Base-by-base conservation (phyloP, 2,329 filamentous ascomycete species). In the Aspergillus fischeri region DNA sequence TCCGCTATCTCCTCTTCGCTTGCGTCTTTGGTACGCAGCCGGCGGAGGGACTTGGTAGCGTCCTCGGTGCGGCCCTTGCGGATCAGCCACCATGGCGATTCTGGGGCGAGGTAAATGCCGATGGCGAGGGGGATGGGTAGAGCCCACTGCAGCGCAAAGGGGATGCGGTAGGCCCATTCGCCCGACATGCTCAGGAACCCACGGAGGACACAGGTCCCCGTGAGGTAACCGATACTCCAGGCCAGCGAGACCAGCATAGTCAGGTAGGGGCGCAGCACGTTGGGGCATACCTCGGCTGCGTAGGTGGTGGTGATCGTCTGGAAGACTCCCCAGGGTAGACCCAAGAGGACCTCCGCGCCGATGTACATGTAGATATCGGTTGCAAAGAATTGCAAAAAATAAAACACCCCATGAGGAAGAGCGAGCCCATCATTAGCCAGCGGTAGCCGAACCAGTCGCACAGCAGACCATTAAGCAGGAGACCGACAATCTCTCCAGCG, bases 371-470 rank as follows among this genome's bases (percentile, higher is more conserved):
- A 67, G n/a, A 80, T 71, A 51, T 70, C 76, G 3, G 74, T 73
- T 0, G 80, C 77, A 55, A 81, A 81, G 70, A 81, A 79, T 48
- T 73, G 70, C 48, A 81, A 67, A 80, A 81, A 62, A 81, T 74
- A 58, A 77, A 78, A 3, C 61, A 72, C 4, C 67, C 62, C 38
- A 81, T 66, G 57, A 72, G 32, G 32, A 38, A 38, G 32, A 81
- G 70, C 17, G 70, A 71, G 29, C 60, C 58, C 53, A 80, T 75
- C 64, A 81, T 72, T 0, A 77, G 74, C 60, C 70, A 73, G 45
- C 77, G 73, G 49, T 80, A 77, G 0, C 80, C 80, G 58, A 66
- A 57, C 17, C 59, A 52, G 35, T 70, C 70, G 1, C 58, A 57
- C 1, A 67, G 25, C 1, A 58, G 57, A 27, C 67, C 66, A 10